Evolutionary conservation across 257 asterid species (phyloP).

Genomic region (Eucommia ulmoides): DNA sequence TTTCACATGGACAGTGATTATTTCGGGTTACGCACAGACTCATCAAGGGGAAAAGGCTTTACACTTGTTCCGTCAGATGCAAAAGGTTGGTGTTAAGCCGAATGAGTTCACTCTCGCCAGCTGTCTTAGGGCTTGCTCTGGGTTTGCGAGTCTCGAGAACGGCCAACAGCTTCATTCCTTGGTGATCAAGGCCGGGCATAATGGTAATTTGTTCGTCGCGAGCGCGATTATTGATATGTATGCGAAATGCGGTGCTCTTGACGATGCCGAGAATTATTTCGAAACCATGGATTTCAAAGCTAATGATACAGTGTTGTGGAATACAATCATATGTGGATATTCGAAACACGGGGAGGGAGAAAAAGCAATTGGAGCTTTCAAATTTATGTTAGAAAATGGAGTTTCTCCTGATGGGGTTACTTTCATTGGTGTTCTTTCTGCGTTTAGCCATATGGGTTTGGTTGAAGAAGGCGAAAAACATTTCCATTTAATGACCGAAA

Average conservation of each 20-base stretch:
- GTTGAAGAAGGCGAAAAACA: slow-evolving; percentile 52
- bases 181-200: slow-evolving; percentile 45
- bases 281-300: slow-evolving; percentile 16
- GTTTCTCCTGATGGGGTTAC: slow-evolving; percentile 49
- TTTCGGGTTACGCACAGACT: slow-evolving; percentile 49
- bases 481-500: slow-evolving; percentile 42
- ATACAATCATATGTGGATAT: slow-evolving; percentile 63
- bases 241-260: slow-evolving; percentile 63
- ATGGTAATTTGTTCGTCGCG: slow-evolving; percentile 36
- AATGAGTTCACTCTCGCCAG: slow-evolving; percentile 67
- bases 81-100: slow-evolving; percentile 41
- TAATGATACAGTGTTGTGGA: slow-evolving; percentile 64
- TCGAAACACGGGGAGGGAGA: slow-evolving; percentile 65
- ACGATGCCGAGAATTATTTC: slow-evolving; percentile 57
- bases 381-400: slow-evolving; percentile 33
- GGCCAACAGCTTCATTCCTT: slow-evolving; percentile 63
- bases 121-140: slow-evolving; percentile 58
- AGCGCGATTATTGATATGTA: slow-evolving; percentile 69
- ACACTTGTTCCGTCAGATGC: slow-evolving; percentile 52
- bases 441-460: slow-evolving; percentile 77
- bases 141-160: slow-evolving; percentile 47
- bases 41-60: slow-evolving; percentile 63
- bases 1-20: slow-evolving; percentile 55
- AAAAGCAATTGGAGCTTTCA: slow-evolving; percentile 50
- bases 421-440: slow-evolving; percentile 64